Conservation (phyloP, 257 asterid species). For the Penstemon newberryi region DNA sequence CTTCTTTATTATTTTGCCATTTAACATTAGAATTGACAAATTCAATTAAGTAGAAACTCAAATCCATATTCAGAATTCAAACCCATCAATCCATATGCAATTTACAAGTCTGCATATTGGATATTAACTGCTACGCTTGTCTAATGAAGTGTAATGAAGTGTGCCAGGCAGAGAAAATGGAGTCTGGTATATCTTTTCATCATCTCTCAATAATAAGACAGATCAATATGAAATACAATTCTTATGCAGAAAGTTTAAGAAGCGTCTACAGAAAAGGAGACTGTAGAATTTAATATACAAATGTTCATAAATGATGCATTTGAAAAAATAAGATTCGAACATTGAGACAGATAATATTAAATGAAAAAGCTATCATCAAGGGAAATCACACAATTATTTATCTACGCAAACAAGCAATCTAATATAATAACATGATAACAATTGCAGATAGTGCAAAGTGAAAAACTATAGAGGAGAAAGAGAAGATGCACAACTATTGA, state of each 20-base stretch:
- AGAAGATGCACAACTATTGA: not conserved
- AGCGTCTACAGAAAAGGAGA: not conserved
- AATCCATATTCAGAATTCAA: not conserved
- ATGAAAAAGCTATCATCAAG: not conserved
- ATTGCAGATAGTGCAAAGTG: not conserved
- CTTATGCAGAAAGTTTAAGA: too few species aligned
- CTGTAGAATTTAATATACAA: not conserved
- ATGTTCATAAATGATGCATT: not conserved
- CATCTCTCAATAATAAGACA: too few species aligned
- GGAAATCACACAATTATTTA: not conserved
- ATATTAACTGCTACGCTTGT: too few species aligned
- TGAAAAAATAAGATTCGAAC: not conserved
- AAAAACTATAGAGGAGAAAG: not conserved
- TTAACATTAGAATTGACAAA: not conserved
- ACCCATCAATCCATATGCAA: not conserved
- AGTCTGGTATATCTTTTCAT: too few species aligned
- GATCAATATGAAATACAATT: too few species aligned
- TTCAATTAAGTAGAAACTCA: not conserved
- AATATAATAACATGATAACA: constrained; percentile 13
- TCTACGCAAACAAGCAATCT: constrained; percentile 13
- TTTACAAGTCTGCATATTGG: not conserved
- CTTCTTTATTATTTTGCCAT: not conserved
- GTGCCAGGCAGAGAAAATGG: not conserved
- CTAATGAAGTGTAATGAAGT: not conserved
- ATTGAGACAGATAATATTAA: not conserved